Percentiles rank a stretch among this genome's conserved stretches.
phyloP scores from a whole-genome alignment of 257 asterid species.

The Salvia rosmarinus region DNA sequence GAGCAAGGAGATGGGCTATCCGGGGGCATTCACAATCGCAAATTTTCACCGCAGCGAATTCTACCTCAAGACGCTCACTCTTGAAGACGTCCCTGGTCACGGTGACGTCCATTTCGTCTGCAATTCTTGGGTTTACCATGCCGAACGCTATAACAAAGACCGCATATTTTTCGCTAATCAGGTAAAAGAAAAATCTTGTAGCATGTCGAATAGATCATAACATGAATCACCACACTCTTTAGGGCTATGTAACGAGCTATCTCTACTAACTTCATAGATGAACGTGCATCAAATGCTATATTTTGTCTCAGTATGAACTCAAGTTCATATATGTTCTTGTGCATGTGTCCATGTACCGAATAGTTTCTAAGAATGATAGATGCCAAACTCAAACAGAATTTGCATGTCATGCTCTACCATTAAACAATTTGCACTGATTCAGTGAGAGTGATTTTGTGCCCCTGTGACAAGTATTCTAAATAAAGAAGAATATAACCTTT shows the following conservation, averaged over 20 bases:
- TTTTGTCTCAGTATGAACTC: neutral
- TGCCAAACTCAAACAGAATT: neutral
- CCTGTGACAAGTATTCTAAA: neutral
- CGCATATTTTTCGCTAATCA: conserved; percentile 74
- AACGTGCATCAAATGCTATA: neutral
- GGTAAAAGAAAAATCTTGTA: conserved; percentile 36
- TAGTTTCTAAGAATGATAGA: too few species aligned
- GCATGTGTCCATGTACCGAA: too few species aligned
- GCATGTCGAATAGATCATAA: neutral
- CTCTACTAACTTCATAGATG: too few species aligned
- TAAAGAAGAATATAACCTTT: neutral
- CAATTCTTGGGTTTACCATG: conserved; percentile 81
- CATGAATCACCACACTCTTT: neutral
- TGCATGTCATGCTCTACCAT: neutral
- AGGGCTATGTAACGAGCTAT: too few species aligned
- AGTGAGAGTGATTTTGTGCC: neutral
- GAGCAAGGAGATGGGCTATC: conserved; percentile 61
- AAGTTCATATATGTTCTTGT: neutral
- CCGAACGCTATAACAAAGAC: conserved; percentile 50
- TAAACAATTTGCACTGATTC: neutral
- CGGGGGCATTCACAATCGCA: conserved; percentile 57
- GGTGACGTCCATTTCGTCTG: conserved; percentile 69
- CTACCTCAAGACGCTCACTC: conserved; percentile 70
- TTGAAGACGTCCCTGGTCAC: conserved; percentile 68
- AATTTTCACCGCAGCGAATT: conserved; percentile 70